Evolutionary conservation across 768 basidiomycete genomes (phyloP).

Genomic region (Trametes cubensis): DNA sequence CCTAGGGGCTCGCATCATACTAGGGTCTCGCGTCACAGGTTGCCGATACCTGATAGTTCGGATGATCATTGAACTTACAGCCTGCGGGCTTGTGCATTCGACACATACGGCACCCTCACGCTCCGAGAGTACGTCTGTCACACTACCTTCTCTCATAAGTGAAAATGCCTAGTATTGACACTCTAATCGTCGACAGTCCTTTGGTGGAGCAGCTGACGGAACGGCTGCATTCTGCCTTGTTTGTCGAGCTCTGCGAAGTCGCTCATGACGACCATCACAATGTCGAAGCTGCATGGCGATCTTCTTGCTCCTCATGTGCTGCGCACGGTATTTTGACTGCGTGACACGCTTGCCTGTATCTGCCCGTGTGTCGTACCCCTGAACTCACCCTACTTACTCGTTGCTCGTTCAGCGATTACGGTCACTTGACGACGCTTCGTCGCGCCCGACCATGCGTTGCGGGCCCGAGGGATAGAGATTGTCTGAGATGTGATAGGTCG

Average conservation of each 20-base stretch:
- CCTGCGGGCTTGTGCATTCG: too few relatives aligned
- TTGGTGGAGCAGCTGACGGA: constrained; percentile 2
- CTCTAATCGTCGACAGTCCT: not conserved
- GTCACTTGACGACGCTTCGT: constrained; percentile 19
- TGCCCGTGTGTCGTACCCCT: not conserved
- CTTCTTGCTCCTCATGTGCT: constrained; percentile 6
- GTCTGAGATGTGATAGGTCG: not conserved
- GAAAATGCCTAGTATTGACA: not conserved
- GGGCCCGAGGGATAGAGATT: constrained; percentile 3
- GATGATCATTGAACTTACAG: too few relatives aligned
- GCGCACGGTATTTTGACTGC: constrained; percentile 12
- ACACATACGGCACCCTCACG: not conserved
- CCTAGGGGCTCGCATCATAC: too few relatives aligned
- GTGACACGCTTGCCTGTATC: constrained; percentile 1
- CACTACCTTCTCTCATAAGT: not conserved
- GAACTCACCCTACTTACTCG: not conserved
- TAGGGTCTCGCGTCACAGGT: too few relatives aligned
- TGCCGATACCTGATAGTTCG: too few relatives aligned
- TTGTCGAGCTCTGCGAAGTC: constrained; percentile 15
- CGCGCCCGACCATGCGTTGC: constrained; percentile 7
- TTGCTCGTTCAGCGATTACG: not conserved
- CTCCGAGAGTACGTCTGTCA: not conserved
- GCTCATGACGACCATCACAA: constrained; percentile 19
- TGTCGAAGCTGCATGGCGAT: not conserved
- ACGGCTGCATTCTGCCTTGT: constrained; percentile 12